A percentile compares a stretch with the other conserved stretches of the same genome.
phyloP scores from a whole-genome alignment of 768 basidiomycete species.

The Podaxis sp. region DNA sequence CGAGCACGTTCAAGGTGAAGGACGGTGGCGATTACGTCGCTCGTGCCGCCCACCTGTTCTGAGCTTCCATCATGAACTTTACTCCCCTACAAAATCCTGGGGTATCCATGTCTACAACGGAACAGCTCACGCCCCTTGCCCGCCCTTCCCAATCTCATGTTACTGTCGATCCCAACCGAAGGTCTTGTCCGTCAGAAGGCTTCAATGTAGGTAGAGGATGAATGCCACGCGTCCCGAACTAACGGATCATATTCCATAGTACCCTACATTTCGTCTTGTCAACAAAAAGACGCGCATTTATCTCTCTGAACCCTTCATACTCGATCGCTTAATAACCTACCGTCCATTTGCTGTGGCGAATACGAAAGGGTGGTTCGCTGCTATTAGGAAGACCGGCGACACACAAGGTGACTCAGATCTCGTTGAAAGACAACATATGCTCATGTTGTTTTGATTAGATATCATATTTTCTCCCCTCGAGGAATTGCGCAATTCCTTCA shows the following conservation, averaged over 20 bases:
- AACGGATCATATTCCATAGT: conserved; percentile 28
- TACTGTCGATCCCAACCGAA: conserved; percentile 35
- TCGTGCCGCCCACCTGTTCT: neutral
- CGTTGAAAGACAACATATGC: conserved; percentile 6
- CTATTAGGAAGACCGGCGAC: conserved; percentile 38
- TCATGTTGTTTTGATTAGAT: conserved; percentile 32
- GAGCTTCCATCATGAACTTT: neutral
- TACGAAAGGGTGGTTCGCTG: conserved; percentile 68
- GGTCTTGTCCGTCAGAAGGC: conserved; percentile 38
- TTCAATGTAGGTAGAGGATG: conserved; percentile 37
- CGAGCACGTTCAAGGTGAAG: neutral
- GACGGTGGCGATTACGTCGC: neutral
- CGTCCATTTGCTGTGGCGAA: conserved; percentile 60
- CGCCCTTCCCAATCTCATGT: conserved; percentile 35
- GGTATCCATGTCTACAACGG: conserved; percentile 19
- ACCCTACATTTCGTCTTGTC: conserved; percentile 45
- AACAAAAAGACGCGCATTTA: conserved; percentile 66
- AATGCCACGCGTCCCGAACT: neutral
- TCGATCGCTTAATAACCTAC: conserved; percentile 39
- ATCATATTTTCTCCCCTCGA: conserved; percentile 59
- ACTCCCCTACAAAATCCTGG: neutral
- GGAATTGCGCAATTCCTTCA: conserved; percentile 56
- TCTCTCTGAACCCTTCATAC: conserved; percentile 53
- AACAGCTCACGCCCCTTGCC: conserved; percentile 36
- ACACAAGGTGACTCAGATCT: conserved; percentile 33